Evolutionary conservation across 352 stramenopile genomes (phyloP), one percentile per base, ranked within the genome.

Genomic region (Pythium utonaiense): DNA sequence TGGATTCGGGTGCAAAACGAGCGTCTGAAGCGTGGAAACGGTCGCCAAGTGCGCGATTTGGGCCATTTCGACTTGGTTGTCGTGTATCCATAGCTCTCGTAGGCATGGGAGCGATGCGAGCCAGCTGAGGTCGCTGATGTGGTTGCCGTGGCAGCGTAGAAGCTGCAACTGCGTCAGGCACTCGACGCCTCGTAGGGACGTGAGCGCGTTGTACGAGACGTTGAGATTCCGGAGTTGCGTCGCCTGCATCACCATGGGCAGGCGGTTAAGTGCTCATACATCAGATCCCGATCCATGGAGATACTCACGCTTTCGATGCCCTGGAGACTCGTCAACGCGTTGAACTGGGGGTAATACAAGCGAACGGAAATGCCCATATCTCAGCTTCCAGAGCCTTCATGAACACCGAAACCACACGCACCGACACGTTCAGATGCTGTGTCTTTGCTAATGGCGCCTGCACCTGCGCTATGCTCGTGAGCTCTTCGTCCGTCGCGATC

Each of bases 1-100:
- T 24, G 83, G 83, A 65, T 93, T 93, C 17, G 80, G 75, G 28
- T 89, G 79, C 9, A 91, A 44, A 22, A 89, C 60, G 17, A 93
- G 65, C 17, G 67, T 81, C 31, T 70, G 62, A 13, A 93, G 71
- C 36, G 71, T 61, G 2, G 42, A 56, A 3, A 89, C 66, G 8
- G 69, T n/a, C 44, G 71, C 62, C 19, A 93, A 55, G 52, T 83
- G 69, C 28, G 64, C 57, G 17, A 93, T 53, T 55, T 91, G 71
- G 0, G 70, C 45, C 14, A 49, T 71, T 44, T 80, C 74, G n/a
- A 93, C 60, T 7, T 52, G 53, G 42, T 93, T 93, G 17, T 78
- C 56, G 55, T 77, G 64, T 6, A 86, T 21, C 78, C 79, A 93
- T 17, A 93, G 68, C 57, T 90, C 77, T n/a, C 66, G 45, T 0